Evolutionary conservation across 2,329 filamentous ascomycete species (phyloP).

Genomic region (Cladophialophora immunda): DNA sequence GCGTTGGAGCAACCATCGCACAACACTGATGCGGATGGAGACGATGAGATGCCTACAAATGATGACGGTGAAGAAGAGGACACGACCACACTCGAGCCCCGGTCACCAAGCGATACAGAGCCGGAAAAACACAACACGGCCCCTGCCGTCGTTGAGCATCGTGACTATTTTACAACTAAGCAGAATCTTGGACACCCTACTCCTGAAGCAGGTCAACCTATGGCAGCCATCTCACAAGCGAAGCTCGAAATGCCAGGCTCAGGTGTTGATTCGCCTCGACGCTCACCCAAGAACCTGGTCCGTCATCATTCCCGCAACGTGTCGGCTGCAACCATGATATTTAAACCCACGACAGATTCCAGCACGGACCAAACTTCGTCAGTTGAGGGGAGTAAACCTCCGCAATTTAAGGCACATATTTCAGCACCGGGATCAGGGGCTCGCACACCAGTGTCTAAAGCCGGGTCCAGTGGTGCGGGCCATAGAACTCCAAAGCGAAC

Average conservation of each 20-base stretch:
- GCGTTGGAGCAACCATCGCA: constrained; percentile 47
- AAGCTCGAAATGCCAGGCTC: background rate
- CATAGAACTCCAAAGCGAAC: constrained; percentile 56
- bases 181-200: background rate
- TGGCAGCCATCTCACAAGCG: constrained; percentile 4
- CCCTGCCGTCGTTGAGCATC: background rate
- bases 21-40: constrained; percentile 84
- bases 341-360: constrained; percentile 68
- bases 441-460: constrained; percentile 39
- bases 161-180: constrained; percentile 25
- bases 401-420: constrained; percentile 10
- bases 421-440: constrained; percentile 41
- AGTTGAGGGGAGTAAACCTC: constrained; percentile 13
- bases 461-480: constrained; percentile 39
- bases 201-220: background rate
- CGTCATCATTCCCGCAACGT: constrained; percentile 73
- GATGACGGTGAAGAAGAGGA: constrained; percentile 70
- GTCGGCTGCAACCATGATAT: constrained; percentile 85
- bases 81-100: constrained; percentile 32
- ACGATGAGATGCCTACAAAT: constrained; percentile 87
- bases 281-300: constrained; percentile 38
- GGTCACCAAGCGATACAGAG: constrained; percentile 10
- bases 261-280: constrained; percentile 18
- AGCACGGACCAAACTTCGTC: constrained; percentile 33
- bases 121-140: background rate